Base-by-base conservation (phyloP, 2,329 filamentous ascomycete genomes). In the Fusarium sp. region DNA sequence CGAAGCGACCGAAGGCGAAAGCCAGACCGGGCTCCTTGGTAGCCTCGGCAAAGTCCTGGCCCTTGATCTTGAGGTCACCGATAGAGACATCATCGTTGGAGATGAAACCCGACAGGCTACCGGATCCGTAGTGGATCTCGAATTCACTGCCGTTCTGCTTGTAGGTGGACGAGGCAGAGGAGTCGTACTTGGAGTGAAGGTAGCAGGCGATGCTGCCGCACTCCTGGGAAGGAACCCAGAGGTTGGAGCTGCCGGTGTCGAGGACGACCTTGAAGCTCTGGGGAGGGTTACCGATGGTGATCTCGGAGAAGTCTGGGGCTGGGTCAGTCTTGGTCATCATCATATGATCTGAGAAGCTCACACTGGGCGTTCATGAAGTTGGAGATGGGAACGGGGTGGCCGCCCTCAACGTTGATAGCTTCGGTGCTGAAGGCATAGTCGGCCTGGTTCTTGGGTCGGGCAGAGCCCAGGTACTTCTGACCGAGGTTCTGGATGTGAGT, bases 331-430 rank as follows among this genome's bases (percentile, higher is more conserved):
- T 11, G 23, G 9, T 9, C 6, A 13, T 23, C 6, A 8, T 9
- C 10, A 8, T n/a, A 16, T 35, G 27, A 62, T 23, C 0, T 7
- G 10, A 37, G 35, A 50, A 23, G 87, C 94, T 81, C 92, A 98
- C 95, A 99, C 87, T 99, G 97, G 69, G 97, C 97, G 82, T 99
- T 99, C 88, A 98, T 88, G 88, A 98, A 99, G 92, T 99, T 99
- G 86, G 92, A 94, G 80, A 99, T 92, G 68, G 96, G 94, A 48
- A 99, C 93, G 67, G 92, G 91, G 85, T 98, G 96, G 70, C 90
- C 89, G 75, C 85, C 87, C 75, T 93, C 89, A 66, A 87, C 85
- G 77, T 92, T 88, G 81, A 94, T 85, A 62, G 92, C 89, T 67
- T 91, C 90, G 78, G 93, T 90, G 82, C 92, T 92, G 89, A 98